Evolutionary conservation across 2,329 filamentous ascomycete species (phyloP).

Genomic region (Ceratocystis huliohia): DNA sequence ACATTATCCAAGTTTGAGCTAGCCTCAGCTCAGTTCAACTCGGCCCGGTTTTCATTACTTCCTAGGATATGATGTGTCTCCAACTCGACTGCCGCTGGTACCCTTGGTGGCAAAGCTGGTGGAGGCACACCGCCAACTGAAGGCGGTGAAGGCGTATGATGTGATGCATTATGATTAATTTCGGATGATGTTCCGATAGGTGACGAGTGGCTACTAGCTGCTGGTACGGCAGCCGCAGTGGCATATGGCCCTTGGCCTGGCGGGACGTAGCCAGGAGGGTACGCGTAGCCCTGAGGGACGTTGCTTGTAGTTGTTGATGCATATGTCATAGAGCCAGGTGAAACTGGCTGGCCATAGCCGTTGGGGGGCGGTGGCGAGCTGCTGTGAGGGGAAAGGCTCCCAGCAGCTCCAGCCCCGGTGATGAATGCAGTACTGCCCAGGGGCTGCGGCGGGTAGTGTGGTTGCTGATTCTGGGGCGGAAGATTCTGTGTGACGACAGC

Average conservation of each 20-base stretch:
- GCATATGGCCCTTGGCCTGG: constrained; percentile 26
- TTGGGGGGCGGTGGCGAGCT: not conserved
- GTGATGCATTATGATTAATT: constrained; percentile 3
- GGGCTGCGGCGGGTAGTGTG: not conserved
- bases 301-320: constrained; percentile 22
- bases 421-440: not conserved
- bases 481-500: not conserved
- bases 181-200: constrained; percentile 3
- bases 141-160: constrained; percentile 16
- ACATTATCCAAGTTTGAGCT: not conserved
- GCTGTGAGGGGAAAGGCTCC: not conserved
- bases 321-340: not conserved
- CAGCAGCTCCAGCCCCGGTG: not conserved
- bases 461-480: not conserved
- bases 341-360: constrained; percentile 4
- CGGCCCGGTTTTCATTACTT: constrained; percentile 28
- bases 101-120: not conserved
- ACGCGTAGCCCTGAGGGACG: constrained; percentile 23
- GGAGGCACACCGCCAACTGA: not conserved
- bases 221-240: constrained; percentile 8
- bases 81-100: constrained; percentile 24
- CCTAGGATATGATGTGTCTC: constrained; percentile 26
- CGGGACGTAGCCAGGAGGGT: constrained; percentile 24
- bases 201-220: not conserved
- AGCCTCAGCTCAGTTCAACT: constrained; percentile 23